Conservation (phyloP, 441 rosid species). For the Aleurites moluccanus region DNA sequence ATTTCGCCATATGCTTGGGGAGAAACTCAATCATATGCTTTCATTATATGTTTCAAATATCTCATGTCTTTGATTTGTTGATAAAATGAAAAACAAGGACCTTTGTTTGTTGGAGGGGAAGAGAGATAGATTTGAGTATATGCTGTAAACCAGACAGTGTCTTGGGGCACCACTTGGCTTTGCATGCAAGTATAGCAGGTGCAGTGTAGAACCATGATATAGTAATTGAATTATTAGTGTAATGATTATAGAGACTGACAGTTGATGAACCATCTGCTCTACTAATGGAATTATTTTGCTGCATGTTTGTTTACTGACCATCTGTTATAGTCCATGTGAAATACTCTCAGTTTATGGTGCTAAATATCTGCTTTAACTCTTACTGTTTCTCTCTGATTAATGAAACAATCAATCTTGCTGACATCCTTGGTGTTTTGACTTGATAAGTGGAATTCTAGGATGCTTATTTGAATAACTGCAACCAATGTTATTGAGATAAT, state of each 20-base stretch:
- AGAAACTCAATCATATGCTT: not conserved
- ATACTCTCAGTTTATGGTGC: not conserved
- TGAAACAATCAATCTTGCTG: not conserved
- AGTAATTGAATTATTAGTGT: not conserved
- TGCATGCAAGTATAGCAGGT: not conserved
- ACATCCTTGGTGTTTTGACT: not conserved
- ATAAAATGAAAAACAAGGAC: not conserved
- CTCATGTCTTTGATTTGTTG: not conserved
- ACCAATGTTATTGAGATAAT: not conserved
- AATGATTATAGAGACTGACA: not conserved
- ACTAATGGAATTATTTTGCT: not conserved
- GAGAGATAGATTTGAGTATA: too few species aligned
- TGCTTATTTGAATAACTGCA: not conserved
- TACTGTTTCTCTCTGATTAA: not conserved
- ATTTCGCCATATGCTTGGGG: not conserved
- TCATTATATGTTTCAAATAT: not conserved
- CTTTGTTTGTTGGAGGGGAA: too few species aligned
- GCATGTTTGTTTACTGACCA: not conserved
- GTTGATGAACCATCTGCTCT: not conserved
- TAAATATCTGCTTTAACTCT: not conserved
- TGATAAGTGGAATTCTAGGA: not conserved
- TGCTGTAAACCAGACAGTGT: too few species aligned
- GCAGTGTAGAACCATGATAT: not conserved
- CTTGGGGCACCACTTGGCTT: not conserved
- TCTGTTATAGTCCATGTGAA: not conserved